Conservation (phyloP, 2,329 filamentous ascomycete genomes). For the Arthroderma uncinatum region DNA sequence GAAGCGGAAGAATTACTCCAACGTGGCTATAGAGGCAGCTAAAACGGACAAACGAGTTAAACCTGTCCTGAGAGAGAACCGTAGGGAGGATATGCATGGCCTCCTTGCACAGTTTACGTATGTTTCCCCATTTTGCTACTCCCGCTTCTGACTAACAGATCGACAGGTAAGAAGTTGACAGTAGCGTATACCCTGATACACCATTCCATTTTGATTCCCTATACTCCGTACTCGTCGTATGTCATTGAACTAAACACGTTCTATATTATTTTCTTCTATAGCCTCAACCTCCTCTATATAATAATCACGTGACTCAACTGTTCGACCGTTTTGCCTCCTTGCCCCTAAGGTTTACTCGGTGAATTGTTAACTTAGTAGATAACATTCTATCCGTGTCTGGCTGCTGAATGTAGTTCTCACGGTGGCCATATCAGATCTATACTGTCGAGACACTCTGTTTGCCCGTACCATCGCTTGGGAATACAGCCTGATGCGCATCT, state of each 20-base stretch:
- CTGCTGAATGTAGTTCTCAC: too few relatives aligned
- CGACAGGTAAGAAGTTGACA: not conserved
- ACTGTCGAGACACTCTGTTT: too few relatives aligned
- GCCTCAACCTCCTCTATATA: not conserved
- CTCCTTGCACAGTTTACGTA: slow-evolving; percentile 2
- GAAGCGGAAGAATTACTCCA: too few relatives aligned
- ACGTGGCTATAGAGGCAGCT: not conserved
- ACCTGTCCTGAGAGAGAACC: not conserved
- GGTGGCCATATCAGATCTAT: too few relatives aligned
- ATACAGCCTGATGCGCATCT: too few relatives aligned
- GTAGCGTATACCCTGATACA: not conserved
- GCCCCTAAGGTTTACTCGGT: too few relatives aligned
- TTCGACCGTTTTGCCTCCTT: too few relatives aligned
- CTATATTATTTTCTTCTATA: too few relatives aligned
- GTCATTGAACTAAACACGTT: too few relatives aligned
- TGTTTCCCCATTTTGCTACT: not conserved
- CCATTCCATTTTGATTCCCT: not conserved
- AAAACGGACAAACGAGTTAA: not conserved
- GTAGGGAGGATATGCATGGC: not conserved
- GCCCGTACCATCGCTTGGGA: too few relatives aligned
- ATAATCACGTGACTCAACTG: not conserved
- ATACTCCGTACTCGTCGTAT: not conserved
- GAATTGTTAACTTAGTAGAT: too few relatives aligned
- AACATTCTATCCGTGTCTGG: too few relatives aligned
- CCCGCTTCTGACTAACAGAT: not conserved